phyloP scores from a whole-genome alignment of 2,329 filamentous ascomycete genomes.

The Diaporthe caulivora region DNA sequence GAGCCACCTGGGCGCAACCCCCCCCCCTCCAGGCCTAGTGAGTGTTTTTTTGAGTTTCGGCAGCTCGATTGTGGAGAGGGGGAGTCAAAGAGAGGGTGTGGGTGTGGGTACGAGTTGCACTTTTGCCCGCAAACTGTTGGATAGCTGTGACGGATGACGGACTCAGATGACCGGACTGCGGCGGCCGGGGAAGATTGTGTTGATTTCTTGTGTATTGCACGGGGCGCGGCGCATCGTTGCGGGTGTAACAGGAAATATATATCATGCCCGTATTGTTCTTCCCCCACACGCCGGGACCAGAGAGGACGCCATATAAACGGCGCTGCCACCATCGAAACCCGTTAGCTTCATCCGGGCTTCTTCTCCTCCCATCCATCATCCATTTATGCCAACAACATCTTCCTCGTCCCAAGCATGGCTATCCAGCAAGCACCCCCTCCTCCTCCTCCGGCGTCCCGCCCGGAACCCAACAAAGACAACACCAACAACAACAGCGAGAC shows the following conservation, averaged over 20 bases:
- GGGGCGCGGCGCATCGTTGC: neutral
- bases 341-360: too few species aligned
- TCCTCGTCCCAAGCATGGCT: neutral
- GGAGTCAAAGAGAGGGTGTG: neutral
- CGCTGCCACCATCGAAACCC: too few species aligned
- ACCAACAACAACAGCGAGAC: slow-evolving; percentile 36
- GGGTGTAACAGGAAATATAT: slow-evolving; percentile 28
- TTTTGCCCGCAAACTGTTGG: neutral
- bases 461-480: neutral
- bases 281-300: slow-evolving; percentile 1
- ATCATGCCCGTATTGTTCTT: neutral
- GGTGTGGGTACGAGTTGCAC: neutral
- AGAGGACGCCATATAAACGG: neutral
- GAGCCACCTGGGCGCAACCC: neutral
- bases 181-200: neutral
- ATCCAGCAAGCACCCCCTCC: neutral
- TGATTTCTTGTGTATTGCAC: neutral
- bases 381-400: too few species aligned
- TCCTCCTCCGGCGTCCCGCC: neutral
- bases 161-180: neutral
- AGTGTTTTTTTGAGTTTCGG: neutral
- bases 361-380: neutral
- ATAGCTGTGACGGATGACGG: too few species aligned
- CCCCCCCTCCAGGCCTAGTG: neutral
- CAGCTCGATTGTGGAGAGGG: neutral